Evolutionary conservation across 192 early-diverging fungal genomes (phyloP).

Genomic region (Entomortierella beljakovae): DNA sequence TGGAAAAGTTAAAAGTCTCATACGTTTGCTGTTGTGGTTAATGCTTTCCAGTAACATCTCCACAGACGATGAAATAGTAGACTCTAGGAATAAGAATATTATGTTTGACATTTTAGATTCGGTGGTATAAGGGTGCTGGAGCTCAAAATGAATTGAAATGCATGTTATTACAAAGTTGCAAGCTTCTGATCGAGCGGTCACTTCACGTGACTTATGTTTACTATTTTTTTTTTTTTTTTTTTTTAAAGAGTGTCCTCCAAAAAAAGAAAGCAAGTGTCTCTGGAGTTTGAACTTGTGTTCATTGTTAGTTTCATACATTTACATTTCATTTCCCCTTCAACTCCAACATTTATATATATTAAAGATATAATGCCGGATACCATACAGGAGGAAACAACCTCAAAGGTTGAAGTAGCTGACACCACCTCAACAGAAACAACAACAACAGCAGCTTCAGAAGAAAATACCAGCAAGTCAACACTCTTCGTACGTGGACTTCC

Average conservation of each 20-base stretch:
- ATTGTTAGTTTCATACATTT: too few relatives aligned
- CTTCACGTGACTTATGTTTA: slow-evolving; percentile 13
- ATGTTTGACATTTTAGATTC: too few relatives aligned
- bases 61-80: too few relatives aligned
- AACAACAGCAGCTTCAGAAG: slow-evolving; percentile 13
- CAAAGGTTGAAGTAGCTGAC: slow-evolving; percentile 16
- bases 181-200: neutral
- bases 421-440: slow-evolving; percentile 13
- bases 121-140: too few relatives aligned
- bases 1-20: too few relatives aligned
- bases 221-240: slow-evolving; percentile 35
- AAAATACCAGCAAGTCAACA: slow-evolving; percentile 62
- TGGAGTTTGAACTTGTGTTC: neutral
- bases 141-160: too few relatives aligned
- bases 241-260: neutral
- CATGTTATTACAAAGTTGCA: neutral
- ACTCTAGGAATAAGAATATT: too few relatives aligned
- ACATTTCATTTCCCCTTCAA: neutral
- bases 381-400: slow-evolving; percentile 27
- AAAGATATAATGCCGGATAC: slow-evolving; percentile 42
- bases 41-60: too few relatives aligned
- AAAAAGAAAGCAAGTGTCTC: neutral
- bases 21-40: too few relatives aligned
- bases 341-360: neutral
- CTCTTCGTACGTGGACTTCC: slow-evolving; percentile 93